Base-by-base conservation (phyloP, 192 early-diverging fungal species). In the Coemansia sp. region DNA sequence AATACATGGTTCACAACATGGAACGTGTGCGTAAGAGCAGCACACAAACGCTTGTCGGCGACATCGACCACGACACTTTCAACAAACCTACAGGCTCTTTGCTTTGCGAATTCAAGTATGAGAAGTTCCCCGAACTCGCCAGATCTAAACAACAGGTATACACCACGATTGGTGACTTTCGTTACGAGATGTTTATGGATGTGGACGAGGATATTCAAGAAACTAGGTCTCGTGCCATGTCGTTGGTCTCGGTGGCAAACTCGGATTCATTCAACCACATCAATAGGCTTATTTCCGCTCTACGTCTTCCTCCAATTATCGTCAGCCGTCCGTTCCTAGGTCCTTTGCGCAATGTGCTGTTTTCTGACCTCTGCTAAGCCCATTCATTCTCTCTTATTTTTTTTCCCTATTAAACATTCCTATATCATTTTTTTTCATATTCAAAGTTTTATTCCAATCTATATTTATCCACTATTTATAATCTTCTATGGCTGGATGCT, bases 321-420 rank as follows among this genome's bases (percentile, higher is more conserved):
- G 74, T 76, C 15, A 73, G 74, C 20, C 67, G 79, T 12, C 79
- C 79, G 28, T 62, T 82, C 33, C 62, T 76, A 1, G 74, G 79
- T 35, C 79, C 71, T n/a, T 58, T 67, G 15, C 63, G 79, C 32
- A 66, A 51, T 11, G 68, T 80, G n/a, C 62, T 80, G 3, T 80
- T 80, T 22, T 57, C 78, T 38, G 73, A 68, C 32, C 39, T 80
- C 12, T 75, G 57, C 51, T 80, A 22, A 68, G 3, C 45, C 39
- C 7, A 48, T 48, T 36, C 51, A 35, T 61, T 60, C 60, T 34
- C 51, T 8, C 12, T 8, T 41, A 41, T 22, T 17, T 66, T 54
- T 45, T 15, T 64, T 59, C 5, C 14, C n/a, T 33, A 22, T 33
- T 63, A n/a, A 39, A 43, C 57, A 55, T 65, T 41, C 37, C 15